Evolutionary conservation across 139 green algal species (phyloP).

Genomic region (Pseudopediastrum boryanum): DNA sequence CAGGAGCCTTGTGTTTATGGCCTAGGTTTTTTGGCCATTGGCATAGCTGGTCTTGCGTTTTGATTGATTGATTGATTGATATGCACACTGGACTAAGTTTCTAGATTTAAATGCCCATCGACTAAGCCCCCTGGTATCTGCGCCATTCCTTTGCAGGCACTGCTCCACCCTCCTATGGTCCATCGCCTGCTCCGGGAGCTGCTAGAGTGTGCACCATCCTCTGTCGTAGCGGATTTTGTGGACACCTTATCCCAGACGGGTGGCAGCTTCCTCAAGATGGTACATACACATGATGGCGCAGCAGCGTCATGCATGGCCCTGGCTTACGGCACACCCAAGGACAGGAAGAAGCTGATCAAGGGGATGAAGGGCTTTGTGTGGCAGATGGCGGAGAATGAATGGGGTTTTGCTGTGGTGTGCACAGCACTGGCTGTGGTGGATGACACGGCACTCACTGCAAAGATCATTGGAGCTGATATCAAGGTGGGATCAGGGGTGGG

Average conservation of each 20-base stretch:
- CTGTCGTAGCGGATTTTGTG: constrained; percentile 73
- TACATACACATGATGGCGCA: constrained; percentile 88
- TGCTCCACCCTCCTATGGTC: constrained; percentile 79
- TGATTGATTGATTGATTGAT: too few species aligned
- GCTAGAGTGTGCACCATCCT: constrained; percentile 64
- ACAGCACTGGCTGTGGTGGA: constrained; percentile 76
- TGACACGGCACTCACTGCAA: constrained; percentile 84
- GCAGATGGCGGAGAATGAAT: constrained; percentile 80
- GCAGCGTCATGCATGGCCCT: constrained; percentile 73
- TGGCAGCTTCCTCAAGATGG: constrained; percentile 82
- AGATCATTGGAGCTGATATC: constrained; percentile 75
- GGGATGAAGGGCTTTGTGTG: constrained; percentile 81
- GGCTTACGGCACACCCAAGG: constrained; percentile 75
- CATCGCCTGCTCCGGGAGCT: constrained; percentile 88
- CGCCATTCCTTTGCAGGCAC: too few species aligned
- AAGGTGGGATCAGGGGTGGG: too few species aligned
- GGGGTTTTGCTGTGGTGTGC: constrained; percentile 74
- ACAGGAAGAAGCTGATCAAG: constrained; percentile 82
- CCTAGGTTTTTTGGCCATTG: too few species aligned
- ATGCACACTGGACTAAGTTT: too few species aligned
- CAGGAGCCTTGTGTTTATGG: too few species aligned
- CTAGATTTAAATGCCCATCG: too few species aligned
- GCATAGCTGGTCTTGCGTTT: too few species aligned
- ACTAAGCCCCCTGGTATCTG: too few species aligned
- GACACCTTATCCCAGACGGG: constrained; percentile 71